Base-by-base conservation (phyloP, 1,284 basidiomycete species). In the Leccinum glutinopallens region DNA sequence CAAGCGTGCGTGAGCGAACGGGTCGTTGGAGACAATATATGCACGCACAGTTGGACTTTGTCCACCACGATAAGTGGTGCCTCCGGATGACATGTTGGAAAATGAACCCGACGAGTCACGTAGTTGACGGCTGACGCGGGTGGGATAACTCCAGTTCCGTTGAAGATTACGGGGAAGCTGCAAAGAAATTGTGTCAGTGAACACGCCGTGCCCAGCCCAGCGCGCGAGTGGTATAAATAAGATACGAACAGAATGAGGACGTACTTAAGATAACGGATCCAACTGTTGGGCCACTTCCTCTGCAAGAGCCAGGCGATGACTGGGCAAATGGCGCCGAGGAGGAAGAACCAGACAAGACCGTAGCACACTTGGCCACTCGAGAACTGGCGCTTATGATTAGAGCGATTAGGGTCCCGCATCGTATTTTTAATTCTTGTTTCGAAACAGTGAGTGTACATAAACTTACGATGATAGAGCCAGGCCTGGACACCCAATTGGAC, bases 81-180 rank as follows among this genome's bases (percentile, higher is more conserved):
- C 82, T 75, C 43, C 83, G 80, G 64, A 84, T 81, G 69, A 83
- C 68, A 65, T 82, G 87, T 75, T 87, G 83, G 79, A 87, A 86
- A 62, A 82, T 75, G 70, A 83, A 83, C 7, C 82, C 82, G 51
- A 83, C 79, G 63, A 83, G 82, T 77, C 4, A 83, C 80, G 66
- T 80, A 83, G 73, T 83, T 83, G 65, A 77, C 68, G 12, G 80
- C 80, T 10, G 76, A 77, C 12, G 81, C 81, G 22, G 81, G 81
- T 15, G 89, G 87, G 59, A 89, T 84, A 59, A 73, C 72, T 3
- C 78, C 78, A 0, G 82, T 82, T 4, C 86, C 86, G 49, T 77
- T 81, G 70, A 88, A 81, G 60, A 86, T 80, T 62, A 88, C 81
- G 3, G 83, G 83, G 72, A 81, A 79, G 72, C 78, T 80, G 53